phyloP scores from a whole-genome alignment of 345 rosid species.

The Eucalyptus erythrocorys region DNA sequence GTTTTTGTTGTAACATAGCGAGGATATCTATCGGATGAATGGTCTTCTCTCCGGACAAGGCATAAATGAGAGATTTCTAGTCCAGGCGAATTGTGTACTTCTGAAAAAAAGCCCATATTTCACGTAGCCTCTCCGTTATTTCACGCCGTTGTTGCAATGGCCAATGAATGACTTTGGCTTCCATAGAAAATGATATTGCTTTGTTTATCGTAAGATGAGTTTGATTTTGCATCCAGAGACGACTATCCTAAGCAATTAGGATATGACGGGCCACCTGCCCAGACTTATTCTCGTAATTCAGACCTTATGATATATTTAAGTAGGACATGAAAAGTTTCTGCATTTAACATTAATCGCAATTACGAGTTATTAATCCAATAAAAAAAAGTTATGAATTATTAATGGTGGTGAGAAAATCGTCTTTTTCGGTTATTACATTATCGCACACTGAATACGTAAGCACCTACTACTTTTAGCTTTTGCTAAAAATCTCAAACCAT shows the following conservation, averaged over 20 bases:
- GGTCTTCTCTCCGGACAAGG: conserved; percentile 73
- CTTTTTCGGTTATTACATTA: background rate
- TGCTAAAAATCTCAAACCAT: background rate
- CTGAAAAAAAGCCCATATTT: background rate
- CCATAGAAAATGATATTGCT: background rate
- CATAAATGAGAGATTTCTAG: conserved; percentile 80
- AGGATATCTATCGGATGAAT: conserved; percentile 91
- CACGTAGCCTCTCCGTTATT: background rate
- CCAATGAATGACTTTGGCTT: background rate
- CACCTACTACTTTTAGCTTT: background rate
- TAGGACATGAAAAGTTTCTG: background rate
- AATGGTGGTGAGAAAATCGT: background rate
- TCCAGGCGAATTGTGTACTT: conserved; percentile 38
- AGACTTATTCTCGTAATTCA: background rate
- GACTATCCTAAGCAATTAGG: background rate
- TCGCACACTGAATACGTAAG: background rate
- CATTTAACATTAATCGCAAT: background rate
- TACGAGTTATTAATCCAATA: background rate
- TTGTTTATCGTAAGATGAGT: background rate
- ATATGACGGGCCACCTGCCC: background rate
- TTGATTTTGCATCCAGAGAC: background rate
- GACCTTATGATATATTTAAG: background rate
- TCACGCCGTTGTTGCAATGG: background rate
- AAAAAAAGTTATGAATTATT: background rate
- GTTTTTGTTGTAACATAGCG: conserved; percentile 52